Evolutionary conservation across 2,329 filamentous ascomycete genomes (phyloP).

Genomic region (Trichoderma sp.): DNA sequence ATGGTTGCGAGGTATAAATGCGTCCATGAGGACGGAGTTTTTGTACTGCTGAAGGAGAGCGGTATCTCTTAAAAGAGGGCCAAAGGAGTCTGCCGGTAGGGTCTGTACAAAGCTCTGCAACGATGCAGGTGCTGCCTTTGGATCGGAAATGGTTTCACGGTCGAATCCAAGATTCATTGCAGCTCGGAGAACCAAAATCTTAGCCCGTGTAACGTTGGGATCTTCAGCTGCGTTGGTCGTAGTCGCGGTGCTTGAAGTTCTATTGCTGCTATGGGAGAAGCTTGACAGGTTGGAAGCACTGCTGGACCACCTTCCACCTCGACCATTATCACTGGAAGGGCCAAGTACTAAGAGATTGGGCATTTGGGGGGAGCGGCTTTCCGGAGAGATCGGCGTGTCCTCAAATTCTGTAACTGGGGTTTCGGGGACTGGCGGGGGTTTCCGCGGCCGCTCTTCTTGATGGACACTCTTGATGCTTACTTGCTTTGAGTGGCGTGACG

Average conservation of each 20-base stretch:
- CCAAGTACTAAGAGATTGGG: conserved; percentile 90
- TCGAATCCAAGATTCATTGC: conserved; percentile 83
- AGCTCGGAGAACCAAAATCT: conserved; percentile 79
- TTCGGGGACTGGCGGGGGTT: conserved; percentile 67
- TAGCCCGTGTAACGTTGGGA: conserved; percentile 74
- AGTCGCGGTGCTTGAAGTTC: conserved; percentile 72
- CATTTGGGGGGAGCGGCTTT: conserved; percentile 72
- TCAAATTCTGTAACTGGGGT: conserved; percentile 96
- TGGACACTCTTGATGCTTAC: conserved; percentile 55
- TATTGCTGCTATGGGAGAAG: conserved; percentile 72
- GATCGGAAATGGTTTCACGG: conserved; percentile 56
- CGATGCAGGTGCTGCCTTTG: conserved; percentile 53
- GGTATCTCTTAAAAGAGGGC: conserved; percentile 69
- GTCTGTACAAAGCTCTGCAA: conserved; percentile 77
- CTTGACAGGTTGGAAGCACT: conserved; percentile 77
- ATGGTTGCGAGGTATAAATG: conserved; percentile 52
- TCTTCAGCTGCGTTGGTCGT: conserved; percentile 73
- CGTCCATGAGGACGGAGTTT: conserved; percentile 74
- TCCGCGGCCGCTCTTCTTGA: conserved; percentile 54
- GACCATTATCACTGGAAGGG: conserved; percentile 62
- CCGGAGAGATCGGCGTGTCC: conserved; percentile 81
- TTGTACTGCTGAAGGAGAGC: conserved; percentile 78
- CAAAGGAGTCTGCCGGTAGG: conserved; percentile 78
- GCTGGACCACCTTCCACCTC: conserved; percentile 78
- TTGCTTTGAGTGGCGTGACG: conserved; percentile 55